Evolutionary conservation across 1,139 yeast genomes (phyloP), one percentile per base, ranked within the genome.

Genomic region (Taphrina betulina): DNA sequence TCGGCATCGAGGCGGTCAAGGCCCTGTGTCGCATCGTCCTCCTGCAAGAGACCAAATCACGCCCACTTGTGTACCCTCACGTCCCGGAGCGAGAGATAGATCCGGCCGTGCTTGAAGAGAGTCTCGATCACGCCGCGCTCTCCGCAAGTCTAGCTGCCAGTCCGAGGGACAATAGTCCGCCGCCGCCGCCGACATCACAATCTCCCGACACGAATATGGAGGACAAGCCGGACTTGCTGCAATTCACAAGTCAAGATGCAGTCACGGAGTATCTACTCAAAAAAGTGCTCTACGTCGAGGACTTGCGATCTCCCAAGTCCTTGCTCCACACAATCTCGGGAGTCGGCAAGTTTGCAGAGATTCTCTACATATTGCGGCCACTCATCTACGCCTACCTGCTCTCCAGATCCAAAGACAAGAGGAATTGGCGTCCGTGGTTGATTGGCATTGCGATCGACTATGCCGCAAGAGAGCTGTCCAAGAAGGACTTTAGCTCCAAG

Each of bases 391-490:
- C 74, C 3, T 23, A 60, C 28, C 60, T 72, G 48, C 66, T 69
- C 8, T 48, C 48, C n/a, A 35, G 59, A 14, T 28, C 55, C 12
- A 41, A 41, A 20, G 51, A 56, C 20, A 41, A 40, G 28, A 23
- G 55, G 7, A 48, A 36, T n/a, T 73, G 76, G 76, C 65, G 69
- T 10, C 76, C 76, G 3, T 73, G 76, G 76, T 44, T 71, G 4
- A 62, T 66, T 2, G 76, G 76, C 3, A 40, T 70, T n/a, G 63
- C 63, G 2, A 51, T 72, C 4, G 76, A 73, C 57, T 64, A 66
- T 38, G 41, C 65, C 20, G 65, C 73, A 1, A 66, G 72, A 10
- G 62, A 64, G 42, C 58, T 70, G 28, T 56, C 55, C 51, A 57
- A 42, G 56, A 44, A 40, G 53, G 63, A 40, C 48, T 60, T 35